Evolutionary conservation across 371 early-diverging fungal species (phyloP).

Genomic region (Mortierella sp.): DNA sequence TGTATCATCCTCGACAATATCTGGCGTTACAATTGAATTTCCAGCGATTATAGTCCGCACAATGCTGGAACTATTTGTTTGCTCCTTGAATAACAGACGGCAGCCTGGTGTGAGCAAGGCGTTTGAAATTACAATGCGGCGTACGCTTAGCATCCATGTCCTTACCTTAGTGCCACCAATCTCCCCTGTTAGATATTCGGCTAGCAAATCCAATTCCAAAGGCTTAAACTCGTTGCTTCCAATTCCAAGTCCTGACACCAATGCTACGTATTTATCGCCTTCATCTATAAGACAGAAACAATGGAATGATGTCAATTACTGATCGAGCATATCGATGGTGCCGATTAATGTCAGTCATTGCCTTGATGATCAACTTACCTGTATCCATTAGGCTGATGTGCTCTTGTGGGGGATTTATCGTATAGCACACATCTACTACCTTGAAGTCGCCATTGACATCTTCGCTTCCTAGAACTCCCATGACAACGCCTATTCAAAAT

Average conservation of each 20-base stretch:
- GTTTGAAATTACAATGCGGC: background rate
- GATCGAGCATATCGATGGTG: background rate
- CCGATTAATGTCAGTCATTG: background rate
- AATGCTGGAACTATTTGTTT: constrained; percentile 64
- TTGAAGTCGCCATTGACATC: constrained; percentile 81
- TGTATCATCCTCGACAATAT: constrained; percentile 54
- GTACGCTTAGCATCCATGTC: background rate
- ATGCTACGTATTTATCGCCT: constrained; percentile 76
- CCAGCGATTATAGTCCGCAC: constrained; percentile 82
- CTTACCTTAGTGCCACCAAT: constrained; percentile 69
- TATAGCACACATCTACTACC: constrained; percentile 84
- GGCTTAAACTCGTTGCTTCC: constrained; percentile 62
- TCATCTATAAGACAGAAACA: constrained; percentile 27
- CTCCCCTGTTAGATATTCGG: constrained; percentile 86
- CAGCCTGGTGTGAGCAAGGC: background rate
- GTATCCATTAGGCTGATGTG: constrained; percentile 53
- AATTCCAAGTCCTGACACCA: constrained; percentile 85
- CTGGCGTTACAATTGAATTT: constrained; percentile 69
- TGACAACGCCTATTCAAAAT: constrained; percentile 71
- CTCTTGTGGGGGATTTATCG: constrained; percentile 73
- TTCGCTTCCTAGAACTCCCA: constrained; percentile 85
- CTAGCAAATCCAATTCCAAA: constrained; percentile 75
- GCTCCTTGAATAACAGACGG: constrained; percentile 59
- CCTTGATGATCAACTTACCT: constrained; percentile 23
- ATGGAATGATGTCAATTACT: background rate